Base-by-base conservation (phyloP, 1,284 basidiomycete species). In the Pholiota adiposa region DNA sequence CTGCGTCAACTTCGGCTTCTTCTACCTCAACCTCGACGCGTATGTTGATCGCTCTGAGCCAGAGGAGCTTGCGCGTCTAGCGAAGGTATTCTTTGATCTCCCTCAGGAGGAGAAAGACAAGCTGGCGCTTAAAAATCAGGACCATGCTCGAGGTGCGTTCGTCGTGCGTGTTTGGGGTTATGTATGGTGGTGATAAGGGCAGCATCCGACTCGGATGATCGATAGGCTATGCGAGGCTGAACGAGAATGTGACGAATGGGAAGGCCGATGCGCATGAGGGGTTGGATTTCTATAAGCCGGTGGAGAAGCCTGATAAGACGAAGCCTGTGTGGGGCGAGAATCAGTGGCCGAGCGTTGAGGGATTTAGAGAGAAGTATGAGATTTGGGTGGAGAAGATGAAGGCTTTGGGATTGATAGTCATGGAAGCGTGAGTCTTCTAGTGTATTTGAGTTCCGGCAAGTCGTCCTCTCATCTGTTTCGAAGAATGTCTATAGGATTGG, bases 211-310 rank as follows among this genome's bases (percentile, higher is more conserved):
- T n/a, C n/a, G n/a, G 19, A 29, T 21, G 27, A 21, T 50, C 40
- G 33, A n/a, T 56, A 92, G 90, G 90, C 16, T 92, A 93, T 70
- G 82, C 83, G 50, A 76, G 83, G 52, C 68, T 94, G 38, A 86
- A 86, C 61, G 89, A 95, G 77, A 95, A 96, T 65, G 83, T 95
- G 3, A 96, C 94, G 0, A 86, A 87, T 63, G 91, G 92, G 11
- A 90, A 89, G 72, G 85, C 88, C 7, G 93, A 95, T 70, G 90
- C 89, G 61, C 93, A 96, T 64, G 93, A 96, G 76, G 92, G 84
- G 1, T 74, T 95, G 33, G 93, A 96, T 68, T 84, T 93, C 51
- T 94, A 94, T 70, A 86, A 81, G 16, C 89, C 92, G 0, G 87
- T 90, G 5, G 79, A 83, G 51, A 74, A 82, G 19, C 87, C 90